Conservation (phyloP, 164 flowering plant species). For the Buxus sempervirens region DNA sequence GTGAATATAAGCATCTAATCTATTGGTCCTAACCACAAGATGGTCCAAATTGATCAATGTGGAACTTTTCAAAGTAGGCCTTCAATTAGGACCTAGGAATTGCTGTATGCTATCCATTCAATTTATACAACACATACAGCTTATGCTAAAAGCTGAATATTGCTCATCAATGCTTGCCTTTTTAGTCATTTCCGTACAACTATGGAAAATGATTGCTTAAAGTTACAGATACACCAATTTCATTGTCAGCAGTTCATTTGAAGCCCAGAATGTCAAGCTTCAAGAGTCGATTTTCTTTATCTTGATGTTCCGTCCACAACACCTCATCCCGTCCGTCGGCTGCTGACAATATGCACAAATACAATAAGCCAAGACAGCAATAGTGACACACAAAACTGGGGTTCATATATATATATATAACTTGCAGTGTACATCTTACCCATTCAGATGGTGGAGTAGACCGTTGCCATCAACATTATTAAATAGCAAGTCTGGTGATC, state of each 20-base stretch:
- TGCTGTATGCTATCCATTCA: too few relatives aligned
- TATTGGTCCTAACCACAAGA: too few relatives aligned
- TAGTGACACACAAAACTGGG: neutral
- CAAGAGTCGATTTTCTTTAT: conserved; percentile 1
- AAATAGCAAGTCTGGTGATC: conserved; percentile 17
- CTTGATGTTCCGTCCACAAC: conserved; percentile 2
- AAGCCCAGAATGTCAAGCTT: neutral
- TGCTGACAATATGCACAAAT: neutral
- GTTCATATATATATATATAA: too few relatives aligned
- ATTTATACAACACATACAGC: too few relatives aligned
- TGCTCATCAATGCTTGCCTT: neutral
- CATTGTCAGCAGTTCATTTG: neutral
- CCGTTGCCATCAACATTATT: conserved; percentile 16
- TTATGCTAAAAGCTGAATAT: too few relatives aligned
- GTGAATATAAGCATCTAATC: too few relatives aligned
- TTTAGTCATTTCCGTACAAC: neutral
- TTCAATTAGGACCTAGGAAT: too few relatives aligned
- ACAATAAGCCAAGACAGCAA: neutral
- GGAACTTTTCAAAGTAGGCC: too few relatives aligned
- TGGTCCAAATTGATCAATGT: too few relatives aligned
- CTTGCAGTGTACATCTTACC: conserved; percentile 15
- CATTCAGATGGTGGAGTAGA: conserved; percentile 23
- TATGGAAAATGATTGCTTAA: too few relatives aligned
- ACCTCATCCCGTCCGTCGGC: conserved; percentile 15
- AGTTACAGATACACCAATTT: too few relatives aligned